These are phyloP conservation scores for Leccinum ponderosum DNA, from an alignment of 1,284 basidiomycete species.

Conservation along the genomic window DNA sequence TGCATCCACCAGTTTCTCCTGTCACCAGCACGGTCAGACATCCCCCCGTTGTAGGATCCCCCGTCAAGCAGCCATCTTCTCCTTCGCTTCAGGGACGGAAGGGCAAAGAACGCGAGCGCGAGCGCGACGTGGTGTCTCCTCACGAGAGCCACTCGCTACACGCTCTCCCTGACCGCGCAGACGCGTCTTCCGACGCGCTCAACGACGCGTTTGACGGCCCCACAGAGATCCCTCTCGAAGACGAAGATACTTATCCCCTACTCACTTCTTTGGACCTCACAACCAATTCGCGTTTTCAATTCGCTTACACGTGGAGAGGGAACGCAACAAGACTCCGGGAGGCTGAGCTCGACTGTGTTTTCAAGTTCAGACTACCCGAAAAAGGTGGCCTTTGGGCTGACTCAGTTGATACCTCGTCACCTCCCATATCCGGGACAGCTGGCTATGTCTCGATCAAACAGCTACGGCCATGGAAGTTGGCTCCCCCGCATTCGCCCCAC, in stretches of 20 bases:
- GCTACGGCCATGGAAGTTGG: conserved; percentile 21
- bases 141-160: background rate
- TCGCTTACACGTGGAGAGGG: conserved; percentile 23
- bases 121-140: conserved; percentile 3
- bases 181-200: background rate
- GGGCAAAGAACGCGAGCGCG: conserved; percentile 23
- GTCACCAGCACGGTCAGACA: background rate
- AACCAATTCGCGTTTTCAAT: conserved; percentile 27
- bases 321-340: conserved; percentile 14
- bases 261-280: conserved; percentile 17
- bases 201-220: conserved; percentile 14
- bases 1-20: background rate
- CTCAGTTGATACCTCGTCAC: background rate
- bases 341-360: conserved; percentile 7
- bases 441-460: conserved; percentile 14
- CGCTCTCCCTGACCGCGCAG: background rate
- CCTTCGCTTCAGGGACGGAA: conserved; percentile 10
- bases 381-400: conserved; percentile 6
- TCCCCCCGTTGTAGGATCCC: background rate
- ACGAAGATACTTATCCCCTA: conserved; percentile 19
- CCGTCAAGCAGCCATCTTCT: background rate
- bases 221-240: conserved; percentile 16
- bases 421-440: conserved; percentile 10
- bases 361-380: conserved; percentile 5
- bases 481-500: background rate